Evolutionary conservation across 371 early-diverging fungal genomes (phyloP), one percentile per base, ranked within the genome.

Genomic region (Rhizopus arrhizus): DNA sequence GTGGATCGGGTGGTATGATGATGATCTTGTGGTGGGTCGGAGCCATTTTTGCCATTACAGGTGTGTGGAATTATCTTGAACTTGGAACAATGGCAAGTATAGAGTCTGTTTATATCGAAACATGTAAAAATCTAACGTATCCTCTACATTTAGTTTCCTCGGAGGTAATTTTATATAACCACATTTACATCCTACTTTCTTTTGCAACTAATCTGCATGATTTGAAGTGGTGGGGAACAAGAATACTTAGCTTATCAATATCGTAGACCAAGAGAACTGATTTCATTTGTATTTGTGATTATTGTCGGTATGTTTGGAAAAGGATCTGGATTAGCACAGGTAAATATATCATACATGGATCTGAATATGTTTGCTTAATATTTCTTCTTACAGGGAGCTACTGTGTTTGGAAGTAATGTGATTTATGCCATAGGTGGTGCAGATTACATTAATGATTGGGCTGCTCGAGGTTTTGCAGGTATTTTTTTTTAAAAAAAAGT

Each of bases 1-100:
- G 68, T 43, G 73, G 73, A 4, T 73, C 73, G 0, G 73, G 73
- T n/a, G 73, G 70, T 8, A 73, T 73, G 73, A 66, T 71, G 64
- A 34, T 73, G 4, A 40, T 73, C 1, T 22, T 73, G 3, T 73
- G 73, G 73, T 34, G 59, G 4, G 41, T 70, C 11, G 73, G 73
- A 9, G 71, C 71, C 7, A 32, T 73, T 7, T 65, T 70, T 56
- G 67, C 68, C 31, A 38, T 42, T 13, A 53, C 64, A 12, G 71
- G 73, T 16, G 68, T 68, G 0, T 66, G 69, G 65, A 61, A 59
- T 29, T 73, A 70, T 29, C 52, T 73, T 22, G 73, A 73, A 16
- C 57, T 73, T 22, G 73, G 73, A 4, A 61, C 73, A 2, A 71
- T 73, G 69, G 62, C 56, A 48, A 40, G n/a, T 13, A 22, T 10